A percentile compares a stretch with the other conserved stretches of the same genome.
Conservation (phyloP, 2,329 filamentous ascomycete species). For the Dryadomyces sulphureus region DNA sequence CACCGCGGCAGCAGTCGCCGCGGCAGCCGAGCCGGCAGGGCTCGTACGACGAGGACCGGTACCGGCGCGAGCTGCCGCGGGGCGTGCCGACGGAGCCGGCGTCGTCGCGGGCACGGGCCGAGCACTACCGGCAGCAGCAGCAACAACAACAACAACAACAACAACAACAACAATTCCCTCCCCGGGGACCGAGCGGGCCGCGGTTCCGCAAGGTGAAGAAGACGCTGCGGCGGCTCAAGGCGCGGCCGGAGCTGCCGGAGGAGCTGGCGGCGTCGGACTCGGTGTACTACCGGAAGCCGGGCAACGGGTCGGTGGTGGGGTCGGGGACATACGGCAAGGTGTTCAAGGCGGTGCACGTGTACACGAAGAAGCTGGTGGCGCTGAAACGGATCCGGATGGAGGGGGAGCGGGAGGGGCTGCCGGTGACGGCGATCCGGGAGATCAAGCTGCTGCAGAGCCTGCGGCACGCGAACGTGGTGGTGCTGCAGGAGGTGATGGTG, state of each 20-base stretch:
- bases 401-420: constrained; percentile 79
- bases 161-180: constrained; percentile 4
- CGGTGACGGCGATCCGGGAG: constrained; percentile 79
- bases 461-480: constrained; percentile 68
- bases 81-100: constrained; percentile 39
- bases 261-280: constrained; percentile 71
- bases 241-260: constrained; percentile 52
- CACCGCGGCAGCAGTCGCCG: neutral
- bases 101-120: constrained; percentile 24
- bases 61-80: constrained; percentile 29
- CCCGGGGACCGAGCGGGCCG: constrained; percentile 16
- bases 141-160: constrained; percentile 11
- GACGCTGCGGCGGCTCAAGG: constrained; percentile 55
- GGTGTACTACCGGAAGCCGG: constrained; percentile 87
- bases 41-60: constrained; percentile 11
- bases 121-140: constrained; percentile 10
- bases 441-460: constrained; percentile 85
- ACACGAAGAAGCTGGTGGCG: constrained; percentile 69
- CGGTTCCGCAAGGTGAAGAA: constrained; percentile 50
- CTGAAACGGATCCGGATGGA: constrained; percentile 91
- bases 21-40: neutral
- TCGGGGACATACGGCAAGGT: constrained; percentile 94
- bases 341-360: constrained; percentile 88
- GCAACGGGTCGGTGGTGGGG: constrained; percentile 93
- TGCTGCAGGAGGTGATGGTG: constrained; percentile 86